Evolutionary conservation across 331 rosid species (phyloP).

Genomic region (Prunus yedoensis): DNA sequence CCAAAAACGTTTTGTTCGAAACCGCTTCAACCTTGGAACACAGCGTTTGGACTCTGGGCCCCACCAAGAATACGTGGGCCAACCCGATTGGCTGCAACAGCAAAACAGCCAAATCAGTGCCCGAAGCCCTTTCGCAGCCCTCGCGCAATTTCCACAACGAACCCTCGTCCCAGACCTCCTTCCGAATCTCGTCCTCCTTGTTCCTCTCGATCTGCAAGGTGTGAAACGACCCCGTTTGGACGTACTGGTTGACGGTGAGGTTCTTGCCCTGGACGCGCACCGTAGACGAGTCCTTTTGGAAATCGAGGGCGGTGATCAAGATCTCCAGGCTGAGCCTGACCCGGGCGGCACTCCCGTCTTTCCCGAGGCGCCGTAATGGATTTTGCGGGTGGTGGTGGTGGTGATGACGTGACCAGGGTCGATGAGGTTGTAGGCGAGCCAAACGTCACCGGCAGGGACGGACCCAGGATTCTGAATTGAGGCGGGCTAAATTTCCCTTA

Average conservation of each 20-base stretch:
- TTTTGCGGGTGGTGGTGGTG: too few relatives aligned
- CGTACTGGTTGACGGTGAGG: slow-evolving; percentile 3
- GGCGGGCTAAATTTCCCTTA: too few relatives aligned
- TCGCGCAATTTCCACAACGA: neutral
- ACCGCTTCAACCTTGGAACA: neutral
- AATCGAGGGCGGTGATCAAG: too few relatives aligned
- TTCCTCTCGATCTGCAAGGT: slow-evolving; percentile 18
- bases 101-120: neutral
- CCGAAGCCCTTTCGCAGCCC: neutral
- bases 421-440: too few relatives aligned
- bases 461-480: too few relatives aligned
- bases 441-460: too few relatives aligned
- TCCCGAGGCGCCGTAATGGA: too few relatives aligned
- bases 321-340: too few relatives aligned
- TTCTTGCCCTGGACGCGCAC: too few relatives aligned
- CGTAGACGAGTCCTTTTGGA: too few relatives aligned
- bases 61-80: slow-evolving; percentile 32
- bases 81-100: neutral
- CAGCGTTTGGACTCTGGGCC: slow-evolving; percentile 10
- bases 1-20: slow-evolving; percentile 6
- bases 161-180: slow-evolving; percentile 22
- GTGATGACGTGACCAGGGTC: too few relatives aligned
- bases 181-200: slow-evolving; percentile 13
- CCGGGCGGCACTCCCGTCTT: too few relatives aligned
- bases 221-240: slow-evolving; percentile 34